Percentiles rank a stretch among this genome's conserved stretches.
These are phyloP conservation scores for Dactylellina sp. DNA, from an alignment of 2,329 filamentous ascomycete species.

Conservation along the genomic window DNA sequence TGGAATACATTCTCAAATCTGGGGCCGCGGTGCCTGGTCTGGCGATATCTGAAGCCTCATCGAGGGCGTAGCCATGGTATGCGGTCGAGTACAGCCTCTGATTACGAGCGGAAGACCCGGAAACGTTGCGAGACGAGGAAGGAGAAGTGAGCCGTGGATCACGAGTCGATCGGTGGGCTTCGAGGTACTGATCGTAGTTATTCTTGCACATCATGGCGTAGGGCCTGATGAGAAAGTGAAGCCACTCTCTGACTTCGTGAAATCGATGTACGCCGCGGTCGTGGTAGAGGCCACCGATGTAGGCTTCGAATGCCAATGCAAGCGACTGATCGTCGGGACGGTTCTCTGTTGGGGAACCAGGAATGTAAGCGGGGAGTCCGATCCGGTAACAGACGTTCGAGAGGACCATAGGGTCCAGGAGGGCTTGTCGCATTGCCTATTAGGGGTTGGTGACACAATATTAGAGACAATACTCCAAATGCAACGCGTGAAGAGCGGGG, in stretches of 20 bases:
- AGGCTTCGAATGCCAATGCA: constrained; percentile 58
- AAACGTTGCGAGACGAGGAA: background rate
- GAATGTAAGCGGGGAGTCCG: constrained; percentile 52
- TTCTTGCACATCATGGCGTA: constrained; percentile 57
- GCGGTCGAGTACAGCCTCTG: background rate
- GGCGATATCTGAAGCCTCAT: constrained; percentile 28
- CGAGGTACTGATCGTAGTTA: constrained; percentile 44
- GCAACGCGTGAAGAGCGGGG: background rate
- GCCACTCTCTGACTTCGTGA: constrained; percentile 55
- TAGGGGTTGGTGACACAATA: background rate
- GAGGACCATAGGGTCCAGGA: constrained; percentile 47
- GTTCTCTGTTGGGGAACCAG: constrained; percentile 21
- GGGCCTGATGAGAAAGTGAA: constrained; percentile 56
- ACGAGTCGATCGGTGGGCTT: constrained; percentile 2
- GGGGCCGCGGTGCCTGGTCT: constrained; percentile 46
- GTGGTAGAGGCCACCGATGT: constrained; percentile 58
- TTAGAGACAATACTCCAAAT: background rate
- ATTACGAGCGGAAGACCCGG: background rate
- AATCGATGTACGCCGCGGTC: constrained; percentile 56
- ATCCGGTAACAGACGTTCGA: constrained; percentile 58
- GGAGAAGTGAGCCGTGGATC: constrained; percentile 5
- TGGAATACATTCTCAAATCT: constrained; percentile 19
- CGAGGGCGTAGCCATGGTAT: constrained; percentile 28
- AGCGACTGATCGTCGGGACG: constrained; percentile 54
- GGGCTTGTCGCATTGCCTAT: constrained; percentile 55